Evolutionary conservation across 2,329 filamentous ascomycete species (phyloP).

Genomic region (Fusarium mexicanum): DNA sequence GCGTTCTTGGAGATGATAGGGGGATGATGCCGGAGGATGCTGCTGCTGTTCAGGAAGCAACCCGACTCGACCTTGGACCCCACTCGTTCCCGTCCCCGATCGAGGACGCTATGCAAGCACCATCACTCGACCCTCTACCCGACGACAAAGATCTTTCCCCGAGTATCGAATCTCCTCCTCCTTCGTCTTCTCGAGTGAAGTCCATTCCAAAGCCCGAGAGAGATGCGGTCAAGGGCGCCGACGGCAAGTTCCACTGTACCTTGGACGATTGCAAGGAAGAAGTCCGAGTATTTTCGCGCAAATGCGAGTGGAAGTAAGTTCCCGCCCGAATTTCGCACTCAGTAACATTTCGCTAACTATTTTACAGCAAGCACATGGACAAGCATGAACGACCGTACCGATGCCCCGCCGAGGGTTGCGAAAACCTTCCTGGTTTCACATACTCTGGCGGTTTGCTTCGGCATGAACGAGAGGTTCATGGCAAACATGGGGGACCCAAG

Average conservation of each 20-base stretch:
- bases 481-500: slow-evolving; percentile 87
- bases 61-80: slow-evolving; percentile 52
- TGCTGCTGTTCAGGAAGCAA: slow-evolving; percentile 50
- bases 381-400: slow-evolving; percentile 95
- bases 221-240: slow-evolving; percentile 67
- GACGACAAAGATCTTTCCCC: slow-evolving; percentile 51
- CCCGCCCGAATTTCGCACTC: background rate
- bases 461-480: slow-evolving; percentile 93
- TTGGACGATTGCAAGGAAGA: slow-evolving; percentile 74
- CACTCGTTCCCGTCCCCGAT: slow-evolving; percentile 49
- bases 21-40: slow-evolving; percentile 53
- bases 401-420: slow-evolving; percentile 82
- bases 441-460: slow-evolving; percentile 90
- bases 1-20: slow-evolving; percentile 49
- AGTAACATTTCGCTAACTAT: slow-evolving; percentile 35
- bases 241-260: slow-evolving; percentile 82
- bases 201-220: slow-evolving; percentile 69
- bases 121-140: slow-evolving; percentile 46
- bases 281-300: slow-evolving; percentile 75
- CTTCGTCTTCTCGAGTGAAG: slow-evolving; percentile 56
- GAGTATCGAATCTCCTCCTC: slow-evolving; percentile 45
- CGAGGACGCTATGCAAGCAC: slow-evolving; percentile 44
- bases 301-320: slow-evolving; percentile 94
- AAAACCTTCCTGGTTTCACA: slow-evolving; percentile 92
- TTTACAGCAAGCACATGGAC: slow-evolving; percentile 91